Percentiles rank a stretch among this genome's conserved stretches.
phyloP scores from a whole-genome alignment of 352 stramenopile species.

The Hyaloperonospora brassicae region DNA sequence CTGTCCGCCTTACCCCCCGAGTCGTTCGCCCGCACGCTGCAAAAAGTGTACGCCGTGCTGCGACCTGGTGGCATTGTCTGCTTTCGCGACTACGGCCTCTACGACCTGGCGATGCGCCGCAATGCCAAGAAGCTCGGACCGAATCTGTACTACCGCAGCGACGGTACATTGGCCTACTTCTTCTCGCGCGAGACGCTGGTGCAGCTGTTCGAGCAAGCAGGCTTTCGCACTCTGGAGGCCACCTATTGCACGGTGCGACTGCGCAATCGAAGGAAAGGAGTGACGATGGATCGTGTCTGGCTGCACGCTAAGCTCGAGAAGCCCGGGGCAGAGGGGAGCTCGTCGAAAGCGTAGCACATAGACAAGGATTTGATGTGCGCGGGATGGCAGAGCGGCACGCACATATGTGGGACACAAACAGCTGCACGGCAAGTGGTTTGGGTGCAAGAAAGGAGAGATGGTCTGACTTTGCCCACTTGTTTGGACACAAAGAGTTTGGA shows the following conservation, averaged over 20 bases:
- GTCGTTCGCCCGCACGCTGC: conserved; percentile 38
- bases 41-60: conserved; percentile 48
- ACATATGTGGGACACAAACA: too few relatives aligned
- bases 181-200: conserved; percentile 58
- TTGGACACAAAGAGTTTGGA: too few relatives aligned
- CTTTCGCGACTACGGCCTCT: conserved; percentile 84
- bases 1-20: conserved; percentile 65
- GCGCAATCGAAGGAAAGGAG: conserved; percentile 58
- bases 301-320: conserved; percentile 71
- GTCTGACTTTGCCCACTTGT: too few relatives aligned
- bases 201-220: conserved; percentile 36
- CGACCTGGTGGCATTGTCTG: conserved; percentile 65
- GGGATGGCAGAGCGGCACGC: too few relatives aligned
- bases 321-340: background rate
- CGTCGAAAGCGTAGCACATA: too few relatives aligned
- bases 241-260: conserved; percentile 73
- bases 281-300: conserved; percentile 76
- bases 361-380: too few relatives aligned
- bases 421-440: too few relatives aligned
- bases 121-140: conserved; percentile 55
- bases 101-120: conserved; percentile 81
- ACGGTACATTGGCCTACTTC: conserved; percentile 72
- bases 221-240: conserved; percentile 50
- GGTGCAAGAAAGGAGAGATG: too few relatives aligned
- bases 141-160: conserved; percentile 65